Base-by-base conservation (phyloP, 192 early-diverging fungal genomes). In the Mortierella hygrophila region DNA sequence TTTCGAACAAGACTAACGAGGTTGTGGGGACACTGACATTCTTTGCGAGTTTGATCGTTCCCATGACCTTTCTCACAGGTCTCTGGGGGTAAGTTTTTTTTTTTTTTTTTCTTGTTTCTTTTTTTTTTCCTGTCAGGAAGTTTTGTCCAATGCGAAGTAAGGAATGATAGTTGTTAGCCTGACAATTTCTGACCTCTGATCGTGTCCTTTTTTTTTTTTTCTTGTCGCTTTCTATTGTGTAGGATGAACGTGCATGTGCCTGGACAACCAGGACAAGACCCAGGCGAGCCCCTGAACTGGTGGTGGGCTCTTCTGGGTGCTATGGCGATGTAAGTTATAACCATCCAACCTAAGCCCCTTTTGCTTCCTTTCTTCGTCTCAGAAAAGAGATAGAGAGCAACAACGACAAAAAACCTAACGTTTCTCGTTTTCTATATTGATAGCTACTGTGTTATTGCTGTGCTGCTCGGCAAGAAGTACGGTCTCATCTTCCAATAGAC, bases 21-120 rank as follows among this genome's bases (percentile, higher is more conserved):
- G 70, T 91, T 15, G 74, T 93, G 9, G 89, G 88, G n/a, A 86
- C 87, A 41, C 54, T 93, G 57, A 92, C 92, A 4, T 90, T 90
- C 6, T 79, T 93, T 18, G 91, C 91, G 13, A 88, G 89, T 60
- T 81, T 94, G 32, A 60, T 91, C 6, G 77, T 91, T 37, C 93
- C 94, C 8, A 89, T 94, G 92, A 94, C 93, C 71, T 86, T 93
- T 41, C 82, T 93, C 5, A 89, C 93, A 13, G 91, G 93, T 88
- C 76, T 91, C 18, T 94, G 91, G 85, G 93, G 93, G 77, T 78
- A 78, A 60, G 69, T 21, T 63, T 7, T 4, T 11, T 0, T 21
- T 8, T 70, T 20, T 40, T 18, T 49, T 38, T 6, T 23, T 44
- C n/a, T n/a, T n/a, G n/a, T 55, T 26, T 38, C 5, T 70, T 18